Base-by-base conservation (phyloP, 1,139 yeast species). In the Lipomyces yarrowii region DNA sequence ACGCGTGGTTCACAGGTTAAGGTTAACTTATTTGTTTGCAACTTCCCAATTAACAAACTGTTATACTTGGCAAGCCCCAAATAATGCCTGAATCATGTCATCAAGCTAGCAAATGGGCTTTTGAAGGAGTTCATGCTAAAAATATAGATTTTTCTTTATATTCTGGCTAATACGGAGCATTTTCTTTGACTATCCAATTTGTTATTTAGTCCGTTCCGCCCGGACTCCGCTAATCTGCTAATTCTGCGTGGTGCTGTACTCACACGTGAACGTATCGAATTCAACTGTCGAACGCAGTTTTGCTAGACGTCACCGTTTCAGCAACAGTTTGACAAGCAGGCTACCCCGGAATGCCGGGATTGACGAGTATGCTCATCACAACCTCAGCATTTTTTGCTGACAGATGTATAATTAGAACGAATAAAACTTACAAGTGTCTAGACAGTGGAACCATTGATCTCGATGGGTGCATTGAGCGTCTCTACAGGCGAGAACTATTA, bases 401-500 rank as follows among this genome's bases (percentile, higher is more conserved):
- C 23, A 18, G 48, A n/a, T n/a, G 48, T 42, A n/a, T 18, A 42
- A 18, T 42, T 15, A 18, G 48, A 42, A 21, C 18, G 48, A 21
- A 7, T 42, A 10, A 42, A 37, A 11, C 48, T 42, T n/a, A 42
- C 48, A n/a, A 42, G 2, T 7, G 23, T 42, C 8, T 46, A 56
- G 53, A 18, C 10, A 60, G 64, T 10, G 60, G 57, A 8, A 30
- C 46, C 54, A 62, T 65, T 35, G 88, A 88, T 72, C 78, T 89
- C 61, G 93, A 89, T 72, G 83, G 81, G 69, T 88, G 92, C 76
- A 81, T 89, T 64, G 91, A 86, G 73, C 81, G 84, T 65, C 78
- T 88, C n/a, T 86, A 87, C 73, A 78, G 78, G 68, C 86, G 89
- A 1, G 87, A 86, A 72, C 81, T 89, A 55, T 81, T 89, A n/a